phyloP scores from a whole-genome alignment of 352 stramenopile genomes.

The Saprolegnia diclina region DNA sequence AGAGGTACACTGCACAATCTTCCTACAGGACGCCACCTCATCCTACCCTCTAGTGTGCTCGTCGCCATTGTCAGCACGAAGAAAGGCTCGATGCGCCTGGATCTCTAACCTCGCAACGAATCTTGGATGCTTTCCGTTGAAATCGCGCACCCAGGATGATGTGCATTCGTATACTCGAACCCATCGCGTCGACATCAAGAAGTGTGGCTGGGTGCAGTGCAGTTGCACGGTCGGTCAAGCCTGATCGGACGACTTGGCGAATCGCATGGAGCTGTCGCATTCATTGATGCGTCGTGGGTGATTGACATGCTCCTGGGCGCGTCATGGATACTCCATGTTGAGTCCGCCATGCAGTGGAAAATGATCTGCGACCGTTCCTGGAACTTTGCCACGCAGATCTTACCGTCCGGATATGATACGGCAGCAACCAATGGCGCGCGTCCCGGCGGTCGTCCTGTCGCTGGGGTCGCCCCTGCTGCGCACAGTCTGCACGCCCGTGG shows the following conservation, averaged over 20 bases:
- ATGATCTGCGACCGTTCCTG: too few relatives aligned
- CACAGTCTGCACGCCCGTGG: neutral
- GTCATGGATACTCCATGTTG: too few relatives aligned
- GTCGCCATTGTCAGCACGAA: slow-evolving; percentile 80
- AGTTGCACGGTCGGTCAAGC: too few relatives aligned
- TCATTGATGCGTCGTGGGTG: too few relatives aligned
- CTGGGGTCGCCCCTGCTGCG: slow-evolving; percentile 1
- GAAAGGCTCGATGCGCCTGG: slow-evolving; percentile 3
- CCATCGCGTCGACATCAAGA: neutral
- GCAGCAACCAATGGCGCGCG: neutral
- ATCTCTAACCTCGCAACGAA: neutral
- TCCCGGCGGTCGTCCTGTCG: neutral
- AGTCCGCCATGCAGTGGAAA: too few relatives aligned
- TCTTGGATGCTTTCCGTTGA: neutral
- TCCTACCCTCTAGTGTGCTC: slow-evolving; percentile 46
- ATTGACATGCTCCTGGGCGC: too few relatives aligned
- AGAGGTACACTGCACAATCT: slow-evolving; percentile 35
- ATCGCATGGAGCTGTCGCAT: too few relatives aligned
- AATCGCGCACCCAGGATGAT: neutral
- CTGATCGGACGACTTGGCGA: too few relatives aligned
- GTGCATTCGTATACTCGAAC: neutral
- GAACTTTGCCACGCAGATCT: too few relatives aligned
- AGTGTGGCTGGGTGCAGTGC: too few relatives aligned
- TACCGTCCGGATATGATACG: too few relatives aligned
- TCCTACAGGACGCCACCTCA: too few relatives aligned